Conservation (phyloP, 106 monocot genomes). For the Dendrobium chrysotoxum region DNA sequence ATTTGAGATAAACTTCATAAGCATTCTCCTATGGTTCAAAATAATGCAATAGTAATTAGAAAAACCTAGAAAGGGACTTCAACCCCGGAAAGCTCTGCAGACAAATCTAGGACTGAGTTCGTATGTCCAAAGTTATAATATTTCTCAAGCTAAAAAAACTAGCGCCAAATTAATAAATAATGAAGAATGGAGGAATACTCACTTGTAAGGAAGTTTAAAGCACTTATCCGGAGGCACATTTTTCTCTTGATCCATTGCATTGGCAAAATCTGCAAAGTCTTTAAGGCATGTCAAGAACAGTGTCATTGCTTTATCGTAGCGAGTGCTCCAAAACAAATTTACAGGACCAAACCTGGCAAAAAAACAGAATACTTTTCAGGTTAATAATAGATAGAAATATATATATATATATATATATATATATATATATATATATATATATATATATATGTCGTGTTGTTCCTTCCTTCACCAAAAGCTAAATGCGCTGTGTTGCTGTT, state of each 20-base stretch:
- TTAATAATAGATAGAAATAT: neutral
- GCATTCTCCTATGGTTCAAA: neutral
- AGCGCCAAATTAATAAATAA: neutral
- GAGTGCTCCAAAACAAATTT: slow-evolving; percentile 97
- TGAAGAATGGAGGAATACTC: slow-evolving; percentile 20
- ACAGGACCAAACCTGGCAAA: slow-evolving; percentile 90
- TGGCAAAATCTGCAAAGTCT: slow-evolving; percentile 94
- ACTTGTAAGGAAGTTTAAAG: slow-evolving; percentile 96
- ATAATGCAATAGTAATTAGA: neutral
- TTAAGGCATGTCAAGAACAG: slow-evolving; percentile 86
- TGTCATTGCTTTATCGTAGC: slow-evolving; percentile 97
- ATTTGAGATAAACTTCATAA: neutral
- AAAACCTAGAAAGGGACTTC: neutral
- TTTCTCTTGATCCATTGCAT: slow-evolving; percentile 70
- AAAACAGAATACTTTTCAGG: slow-evolving; percentile 6
- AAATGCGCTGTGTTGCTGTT: no score
- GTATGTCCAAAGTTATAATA: neutral
- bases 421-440: no score
- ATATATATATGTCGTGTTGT: no score
- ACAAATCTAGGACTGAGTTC: neutral
- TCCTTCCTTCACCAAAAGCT: no score
- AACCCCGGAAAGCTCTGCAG: neutral
- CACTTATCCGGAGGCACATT: slow-evolving; percentile 86
- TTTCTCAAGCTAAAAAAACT: neutral
- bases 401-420: no score